These are phyloP conservation scores for Fusarium floridanum DNA, from an alignment of 2,329 filamentous ascomycete species.

Conservation along the genomic window DNA sequence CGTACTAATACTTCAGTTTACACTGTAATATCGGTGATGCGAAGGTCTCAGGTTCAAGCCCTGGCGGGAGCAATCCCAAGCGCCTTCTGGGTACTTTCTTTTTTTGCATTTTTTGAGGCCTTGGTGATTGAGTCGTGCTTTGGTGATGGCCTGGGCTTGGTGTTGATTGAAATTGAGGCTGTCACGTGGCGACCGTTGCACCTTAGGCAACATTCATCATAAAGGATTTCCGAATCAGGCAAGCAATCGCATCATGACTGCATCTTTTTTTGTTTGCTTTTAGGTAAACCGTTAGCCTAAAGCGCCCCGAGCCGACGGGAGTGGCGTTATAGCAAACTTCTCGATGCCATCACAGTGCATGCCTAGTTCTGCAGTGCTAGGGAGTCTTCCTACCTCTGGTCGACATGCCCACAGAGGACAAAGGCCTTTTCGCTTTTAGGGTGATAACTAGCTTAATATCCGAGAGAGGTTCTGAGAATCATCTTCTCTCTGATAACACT, in stretches of 20 bases:
- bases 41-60: slow-evolving; percentile 37
- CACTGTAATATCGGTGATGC: slow-evolving; percentile 28
- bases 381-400: not conserved
- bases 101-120: slow-evolving; percentile 11
- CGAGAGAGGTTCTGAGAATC: not conserved
- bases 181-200: not conserved
- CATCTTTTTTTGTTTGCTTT: not conserved
- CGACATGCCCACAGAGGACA: not conserved
- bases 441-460: not conserved
- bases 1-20: slow-evolving; percentile 36
- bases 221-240: not conserved
- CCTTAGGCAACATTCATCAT: not conserved
- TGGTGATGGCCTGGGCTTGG: not conserved
- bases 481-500: not conserved
- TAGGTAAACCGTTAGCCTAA: not conserved
- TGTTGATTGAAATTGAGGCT: not conserved
- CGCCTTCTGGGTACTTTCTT: slow-evolving; percentile 17
- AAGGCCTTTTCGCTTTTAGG: not conserved
- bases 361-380: not conserved
- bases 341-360: not conserved
- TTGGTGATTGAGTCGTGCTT: not conserved
- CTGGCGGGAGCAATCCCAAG: slow-evolving; percentile 33
- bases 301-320: not conserved
- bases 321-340: not conserved
- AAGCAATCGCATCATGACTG: not conserved